Base-by-base conservation (phyloP, 345 rosid genomes). In the Raphanus raphanistrum region DNA sequence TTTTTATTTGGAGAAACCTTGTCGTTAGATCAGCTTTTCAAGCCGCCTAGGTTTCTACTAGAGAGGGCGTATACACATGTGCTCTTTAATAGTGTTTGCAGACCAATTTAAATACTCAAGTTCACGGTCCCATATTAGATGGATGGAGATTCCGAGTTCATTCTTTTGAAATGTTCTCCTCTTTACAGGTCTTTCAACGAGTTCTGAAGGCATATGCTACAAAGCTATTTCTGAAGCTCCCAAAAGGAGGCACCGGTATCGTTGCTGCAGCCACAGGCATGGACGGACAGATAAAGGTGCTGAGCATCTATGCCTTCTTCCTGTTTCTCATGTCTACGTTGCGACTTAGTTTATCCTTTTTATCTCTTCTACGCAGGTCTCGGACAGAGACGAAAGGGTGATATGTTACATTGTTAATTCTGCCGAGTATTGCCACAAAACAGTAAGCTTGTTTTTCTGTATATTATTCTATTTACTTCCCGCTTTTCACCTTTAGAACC, bases 261-360 rank as follows among this genome's bases (percentile, higher is more conserved):
- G 99, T 95, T 81, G 99, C 99, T 21, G 97, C 99, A 64, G 98
- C 99, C 58, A 95, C 99, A 10, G 98, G 99, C 71, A 90, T 90
- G 88, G 99, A 95, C 71, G 92, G 96, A 58, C 98, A 89, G 80
- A 95, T 95, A 87, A 95, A 91, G 96, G 99, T 95, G 72, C 25
- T 29, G 72, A 31, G 3, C 4, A 50, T 36, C 13, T 63, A 11
- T 32, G 57, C 72, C 27, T 75, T 48, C 29, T 73, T 68, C 31
- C 21, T 68, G 26, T 38, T 69, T 73, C 74, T 13, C 41, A 41
- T 65, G 75, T 70, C 75, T 75, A 10, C 50, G 73, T 62, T 31
- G 55, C 25, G 55, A 16, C 7, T 2, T 63, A 25, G 5, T 27
- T 73, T 73, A 57, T 62, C 15, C 15, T 11, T 74, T 32, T 54